Conservation (phyloP, 495 filamentous ascomycete genomes). For the Elasticomyces elasticus region DNA sequence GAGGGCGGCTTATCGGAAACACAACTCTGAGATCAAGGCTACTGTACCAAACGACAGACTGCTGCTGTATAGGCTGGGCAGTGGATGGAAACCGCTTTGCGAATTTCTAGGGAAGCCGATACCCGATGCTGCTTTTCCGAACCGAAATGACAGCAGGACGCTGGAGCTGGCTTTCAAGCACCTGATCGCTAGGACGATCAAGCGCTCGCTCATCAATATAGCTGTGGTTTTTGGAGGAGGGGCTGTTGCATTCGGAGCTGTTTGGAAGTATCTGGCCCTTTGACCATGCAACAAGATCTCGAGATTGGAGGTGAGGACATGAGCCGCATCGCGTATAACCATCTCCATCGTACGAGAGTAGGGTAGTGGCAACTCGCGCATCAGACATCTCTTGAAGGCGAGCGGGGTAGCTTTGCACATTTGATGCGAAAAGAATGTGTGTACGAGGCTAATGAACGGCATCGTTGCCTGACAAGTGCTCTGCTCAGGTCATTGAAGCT, state of each 20-base stretch:
- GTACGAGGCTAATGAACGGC: background rate
- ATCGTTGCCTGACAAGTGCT: background rate
- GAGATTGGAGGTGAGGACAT: no score
- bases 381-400: no score
- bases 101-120: constrained; percentile 19
- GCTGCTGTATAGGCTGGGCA: constrained; percentile 16
- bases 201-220: constrained; percentile 5
- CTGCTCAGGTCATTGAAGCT: no score
- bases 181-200: background rate
- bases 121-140: constrained; percentile 15
- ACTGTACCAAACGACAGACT: constrained; percentile 8
- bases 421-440: no score
- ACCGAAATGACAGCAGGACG: constrained; percentile 14
- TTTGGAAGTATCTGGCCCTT: background rate
- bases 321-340: no score
- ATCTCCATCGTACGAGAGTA: no score
- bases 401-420: no score
- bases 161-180: background rate
- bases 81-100: constrained; percentile 23
- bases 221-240: background rate
- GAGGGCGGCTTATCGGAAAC: constrained; percentile 9
- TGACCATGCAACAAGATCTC: no score
- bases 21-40: constrained; percentile 13
- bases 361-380: no score
- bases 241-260: background rate